phyloP scores from a whole-genome alignment of 371 early-diverging fungal species.

The Syncephalastrum contaminatum region DNA sequence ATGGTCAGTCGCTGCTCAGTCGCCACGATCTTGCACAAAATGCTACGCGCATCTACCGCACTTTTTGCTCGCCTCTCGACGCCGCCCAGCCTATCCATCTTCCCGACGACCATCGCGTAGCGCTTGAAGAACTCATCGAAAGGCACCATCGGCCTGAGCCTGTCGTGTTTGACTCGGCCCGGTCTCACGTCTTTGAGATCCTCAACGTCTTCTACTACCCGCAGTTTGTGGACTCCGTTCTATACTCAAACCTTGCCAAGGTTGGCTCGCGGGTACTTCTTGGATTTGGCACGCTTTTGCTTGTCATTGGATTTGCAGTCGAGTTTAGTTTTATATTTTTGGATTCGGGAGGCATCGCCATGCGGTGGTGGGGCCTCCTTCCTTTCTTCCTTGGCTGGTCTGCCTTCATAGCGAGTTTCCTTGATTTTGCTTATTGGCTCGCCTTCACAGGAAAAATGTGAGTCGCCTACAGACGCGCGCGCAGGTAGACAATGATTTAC shows the following conservation, averaged over 20 bases:
- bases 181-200: conserved; percentile 44
- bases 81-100: conserved; percentile 43
- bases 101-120: conserved; percentile 45
- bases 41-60: conserved; percentile 43
- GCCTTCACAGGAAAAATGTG: conserved; percentile 42
- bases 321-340: conserved; percentile 42
- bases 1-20: conserved; percentile 20
- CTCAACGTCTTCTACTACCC: conserved; percentile 52
- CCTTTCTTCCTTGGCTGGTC: conserved; percentile 48
- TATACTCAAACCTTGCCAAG: conserved; percentile 33
- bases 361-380: conserved; percentile 35
- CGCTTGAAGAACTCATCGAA: conserved; percentile 39
- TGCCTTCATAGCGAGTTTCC: conserved; percentile 27
- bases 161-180: conserved; percentile 46
- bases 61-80: conserved; percentile 39
- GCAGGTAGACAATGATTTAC: background rate
- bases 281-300: conserved; percentile 22
- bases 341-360: conserved; percentile 21
- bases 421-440: conserved; percentile 49
- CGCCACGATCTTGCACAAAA: conserved; percentile 45
- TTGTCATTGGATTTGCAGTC: conserved; percentile 37
- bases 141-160: conserved; percentile 47
- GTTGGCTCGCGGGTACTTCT: conserved; percentile 22
- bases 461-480: background rate
- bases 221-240: conserved; percentile 40